Percentiles rank a stretch among this genome's conserved stretches.
phyloP scores from a whole-genome alignment of 345 rosid species.

The Eucalyptus curtisii region DNA sequence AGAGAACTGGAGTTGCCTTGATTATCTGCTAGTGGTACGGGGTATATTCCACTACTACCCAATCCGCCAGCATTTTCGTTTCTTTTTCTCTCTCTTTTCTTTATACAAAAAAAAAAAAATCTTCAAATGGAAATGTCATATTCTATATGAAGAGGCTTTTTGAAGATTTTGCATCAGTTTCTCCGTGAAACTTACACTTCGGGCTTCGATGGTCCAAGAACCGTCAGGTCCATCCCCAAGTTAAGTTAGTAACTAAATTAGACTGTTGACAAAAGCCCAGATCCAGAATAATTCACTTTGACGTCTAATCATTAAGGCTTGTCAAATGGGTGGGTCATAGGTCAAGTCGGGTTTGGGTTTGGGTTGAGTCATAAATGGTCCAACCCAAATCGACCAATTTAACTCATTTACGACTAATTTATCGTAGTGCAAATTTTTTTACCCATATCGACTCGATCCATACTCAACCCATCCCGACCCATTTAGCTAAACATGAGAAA shows the following conservation, averaged over 20 bases:
- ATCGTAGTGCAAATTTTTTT: too few species aligned
- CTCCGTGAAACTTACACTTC: not conserved
- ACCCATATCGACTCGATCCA: too few species aligned
- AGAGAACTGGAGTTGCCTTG: not conserved
- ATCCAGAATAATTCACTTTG: not conserved
- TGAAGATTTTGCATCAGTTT: not conserved
- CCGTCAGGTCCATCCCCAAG: not conserved
- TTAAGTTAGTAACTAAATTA: not conserved
- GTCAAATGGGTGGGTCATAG: too few species aligned
- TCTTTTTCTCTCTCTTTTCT: not conserved
- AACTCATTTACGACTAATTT: too few species aligned
- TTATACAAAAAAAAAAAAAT: not conserved
- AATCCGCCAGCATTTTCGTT: not conserved
- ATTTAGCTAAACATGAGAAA: too few species aligned
- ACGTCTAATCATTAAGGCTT: not conserved
- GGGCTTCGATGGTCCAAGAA: not conserved
- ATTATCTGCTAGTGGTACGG: not conserved
- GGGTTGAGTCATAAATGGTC: too few species aligned
- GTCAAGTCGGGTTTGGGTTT: too few species aligned
- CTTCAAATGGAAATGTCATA: not conserved
- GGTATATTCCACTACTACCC: not conserved
- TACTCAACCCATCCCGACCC: too few species aligned
- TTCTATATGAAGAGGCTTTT: not conserved
- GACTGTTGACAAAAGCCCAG: not conserved
- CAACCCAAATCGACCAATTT: too few species aligned